A percentile compares a stretch with the other conserved stretches of the same genome.
Evolutionary conservation across 192 early-diverging fungal species (phyloP).

Genomic region (Backusella luteola): DNA sequence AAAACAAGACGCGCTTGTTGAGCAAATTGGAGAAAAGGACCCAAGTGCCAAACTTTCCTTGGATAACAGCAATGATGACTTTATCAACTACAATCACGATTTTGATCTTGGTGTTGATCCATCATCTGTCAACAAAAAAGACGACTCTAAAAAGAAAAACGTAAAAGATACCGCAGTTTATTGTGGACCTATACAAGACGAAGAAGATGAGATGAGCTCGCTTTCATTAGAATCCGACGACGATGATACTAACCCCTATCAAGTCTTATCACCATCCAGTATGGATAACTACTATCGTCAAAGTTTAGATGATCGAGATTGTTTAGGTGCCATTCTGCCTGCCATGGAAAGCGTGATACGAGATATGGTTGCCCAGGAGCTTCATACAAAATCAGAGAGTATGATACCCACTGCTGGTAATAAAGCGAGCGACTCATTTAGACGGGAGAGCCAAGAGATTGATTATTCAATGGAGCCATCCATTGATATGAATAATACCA

Average conservation of each 20-base stretch:
- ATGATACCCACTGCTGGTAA: background rate
- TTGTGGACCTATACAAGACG: background rate
- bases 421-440: background rate
- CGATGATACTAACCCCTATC: background rate
- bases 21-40: background rate
- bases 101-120: background rate
- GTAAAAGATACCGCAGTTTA: background rate
- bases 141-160: background rate
- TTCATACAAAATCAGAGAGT: background rate
- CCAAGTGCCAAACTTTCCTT: background rate
- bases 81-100: background rate
- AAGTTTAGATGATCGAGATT: background rate
- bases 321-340: constrained; percentile 1
- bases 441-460: background rate
- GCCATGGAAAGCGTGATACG: constrained; percentile 10
- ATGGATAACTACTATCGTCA: background rate
- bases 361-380: background rate
- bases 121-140: background rate
- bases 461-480: constrained; percentile 19
- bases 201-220: background rate
- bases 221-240: background rate
- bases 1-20: background rate
- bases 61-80: background rate
- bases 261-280: background rate
- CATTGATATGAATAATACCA: constrained; percentile 10